Conservation (phyloP, 441 rosid species). For the Adansonia gregorii region DNA sequence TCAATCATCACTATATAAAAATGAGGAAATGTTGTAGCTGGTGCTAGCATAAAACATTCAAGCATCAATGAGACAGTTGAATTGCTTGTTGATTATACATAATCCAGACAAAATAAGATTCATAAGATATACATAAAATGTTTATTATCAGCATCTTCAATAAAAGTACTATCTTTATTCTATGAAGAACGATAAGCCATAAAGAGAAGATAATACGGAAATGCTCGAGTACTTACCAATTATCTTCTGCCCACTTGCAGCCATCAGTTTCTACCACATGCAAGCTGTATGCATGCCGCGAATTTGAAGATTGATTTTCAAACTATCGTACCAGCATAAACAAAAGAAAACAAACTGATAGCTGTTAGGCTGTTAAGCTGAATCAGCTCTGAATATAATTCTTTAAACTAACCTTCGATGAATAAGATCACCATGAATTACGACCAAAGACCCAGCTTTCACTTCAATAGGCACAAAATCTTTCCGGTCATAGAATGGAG, state of each 20-base stretch:
- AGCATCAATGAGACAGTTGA: background rate
- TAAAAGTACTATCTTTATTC: background rate
- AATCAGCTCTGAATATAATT: slow-evolving; percentile 1
- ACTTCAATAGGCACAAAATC: slow-evolving; percentile 88
- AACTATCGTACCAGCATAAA: slow-evolving; percentile 48
- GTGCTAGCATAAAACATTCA: background rate
- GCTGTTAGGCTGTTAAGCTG: slow-evolving; percentile 1
- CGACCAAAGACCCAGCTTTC: slow-evolving; percentile 88
- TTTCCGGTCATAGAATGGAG: slow-evolving; percentile 74
- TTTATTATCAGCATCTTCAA: background rate
- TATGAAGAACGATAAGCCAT: background rate
- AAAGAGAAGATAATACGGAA: background rate
- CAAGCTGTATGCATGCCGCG: slow-evolving; percentile 96
- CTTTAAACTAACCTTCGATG: slow-evolving; percentile 73
- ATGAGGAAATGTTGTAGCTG: background rate
- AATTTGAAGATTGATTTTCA: slow-evolving; percentile 80
- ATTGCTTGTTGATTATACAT: background rate
- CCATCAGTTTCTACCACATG: slow-evolving; percentile 92
- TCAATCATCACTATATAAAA: background rate
- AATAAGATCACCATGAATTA: slow-evolving; percentile 88
- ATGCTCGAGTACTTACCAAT: slow-evolving; percentile 56
- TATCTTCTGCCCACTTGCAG: slow-evolving; percentile 87
- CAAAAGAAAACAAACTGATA: slow-evolving; percentile 17
- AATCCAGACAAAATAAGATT: background rate
- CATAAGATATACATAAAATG: background rate